Evolutionary conservation across 768 basidiomycete species (phyloP), one percentile per base, ranked within the genome.

Genomic region (Paxillus rubicundulus): DNA sequence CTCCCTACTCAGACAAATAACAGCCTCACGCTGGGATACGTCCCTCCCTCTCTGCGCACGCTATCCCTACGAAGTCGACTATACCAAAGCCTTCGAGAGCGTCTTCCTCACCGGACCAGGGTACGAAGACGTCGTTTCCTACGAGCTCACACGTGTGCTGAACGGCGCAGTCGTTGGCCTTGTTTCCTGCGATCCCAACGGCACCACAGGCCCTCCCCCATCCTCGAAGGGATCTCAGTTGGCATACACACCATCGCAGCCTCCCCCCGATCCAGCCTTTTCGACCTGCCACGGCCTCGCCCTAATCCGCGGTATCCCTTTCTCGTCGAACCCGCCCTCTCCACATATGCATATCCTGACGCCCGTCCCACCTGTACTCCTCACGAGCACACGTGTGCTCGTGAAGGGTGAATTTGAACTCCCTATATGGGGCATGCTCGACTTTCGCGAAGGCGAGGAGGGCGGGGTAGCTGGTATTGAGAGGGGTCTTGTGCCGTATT

Each of bases 321-420:
- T 48, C 13, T 75, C 69, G 6, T 20, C 39, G 9, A 18, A 49
- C 45, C 73, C 72, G n/a, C 70, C 53, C 30, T 53, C 61, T 33
- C 56, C 56, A 4, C 50, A 53, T 39, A 70, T 95, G 33, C 92
- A 96, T 32, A 58, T 97, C n/a, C 72, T 97, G 33, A 92, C 94
- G 0, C 92, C 95, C 0, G 54, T 93, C 1, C 82, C 86, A 0
- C 69, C 79, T 0, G 48, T 62, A 0, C 38, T 76, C 1, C 74
- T 96, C 2, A 56, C 62, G 0, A 60, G 52, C 17, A 49, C 65
- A 1, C 61, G 63, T 1, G 18, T 47, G 3, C 56, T 96, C 3
- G 83, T 96, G 42, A 93, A 89, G 67, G 94, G 94, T 8, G 92
- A 93, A 64, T 74, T 94, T 61, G 92, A 95, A 67, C 70, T 97